Base-by-base conservation (phyloP, 1,284 basidiomycete species). In the Pisolithus thermaeus region DNA sequence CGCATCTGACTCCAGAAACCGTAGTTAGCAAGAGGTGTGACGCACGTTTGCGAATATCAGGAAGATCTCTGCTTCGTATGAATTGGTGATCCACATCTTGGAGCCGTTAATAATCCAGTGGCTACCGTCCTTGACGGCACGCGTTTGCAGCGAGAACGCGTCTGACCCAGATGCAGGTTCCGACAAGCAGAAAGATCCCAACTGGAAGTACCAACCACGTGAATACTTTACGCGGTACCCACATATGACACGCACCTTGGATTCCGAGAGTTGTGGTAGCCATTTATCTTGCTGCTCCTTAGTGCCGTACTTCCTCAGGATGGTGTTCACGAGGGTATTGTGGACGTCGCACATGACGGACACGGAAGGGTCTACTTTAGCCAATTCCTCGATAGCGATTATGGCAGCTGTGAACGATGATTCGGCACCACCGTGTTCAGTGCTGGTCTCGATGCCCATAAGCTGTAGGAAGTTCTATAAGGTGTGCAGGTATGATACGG, bases 21-120 rank as follows among this genome's bases (percentile, higher is more conserved):
- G n/a, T 50, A 4, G 14, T n/a, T 39, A 16, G 38, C 8, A 41
- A 18, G 23, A 28, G 44, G 36, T 20, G 3, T 23, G 16, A 65
- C 76, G 40, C 56, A 86, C 90, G 61, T 93, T 98, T 52, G 97
- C 97, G 59, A 99, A 99, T 47, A 99, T 89, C 52, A 92, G 81
- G 75, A 90, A 91, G 56, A 98, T 82, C 51, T 94, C 94, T 5
- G 97, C 97, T 71, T 99, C 96, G 56, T 85, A 84, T 7, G 92
- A 94, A 76, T 99, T 99, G 45, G 97, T 98, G 63, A 99, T 99
- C 96, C 96, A 99, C 94, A 97, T 96, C 79, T 99, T 99, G 59
- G 90, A 91, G 36, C 96, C 96, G 63, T 95, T 96, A 55, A 98
- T 69, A 30, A 92, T 76, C 78, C 87, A 97, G 59, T 90, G 71